Evolutionary conservation across 495 filamentous ascomycete species (phyloP).

Genomic region (Letharia columbiana): DNA sequence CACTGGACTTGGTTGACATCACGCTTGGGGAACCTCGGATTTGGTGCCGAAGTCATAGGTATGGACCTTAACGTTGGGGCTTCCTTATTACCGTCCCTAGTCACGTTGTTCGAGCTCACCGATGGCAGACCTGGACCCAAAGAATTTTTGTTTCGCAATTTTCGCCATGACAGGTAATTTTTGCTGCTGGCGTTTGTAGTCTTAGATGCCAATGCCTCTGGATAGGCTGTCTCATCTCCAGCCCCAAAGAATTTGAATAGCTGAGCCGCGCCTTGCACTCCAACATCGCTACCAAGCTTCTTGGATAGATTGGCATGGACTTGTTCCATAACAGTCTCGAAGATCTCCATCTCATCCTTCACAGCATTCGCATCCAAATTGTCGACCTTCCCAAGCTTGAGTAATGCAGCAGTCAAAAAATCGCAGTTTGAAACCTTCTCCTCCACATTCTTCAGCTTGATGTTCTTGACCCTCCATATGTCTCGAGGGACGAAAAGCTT

Average conservation of each 20-base stretch:
- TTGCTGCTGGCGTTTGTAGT: slow-evolving; percentile 55
- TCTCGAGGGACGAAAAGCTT: slow-evolving; percentile 87
- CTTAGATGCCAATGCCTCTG: slow-evolving; percentile 39
- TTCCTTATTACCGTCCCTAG: slow-evolving; percentile 49
- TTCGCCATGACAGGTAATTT: slow-evolving; percentile 69
- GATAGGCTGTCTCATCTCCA: slow-evolving; percentile 35
- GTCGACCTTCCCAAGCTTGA: slow-evolving; percentile 75
- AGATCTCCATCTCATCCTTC: slow-evolving; percentile 88
- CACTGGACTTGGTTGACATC: slow-evolving; percentile 62
- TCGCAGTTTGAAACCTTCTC: slow-evolving; percentile 96
- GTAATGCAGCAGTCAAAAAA: slow-evolving; percentile 77
- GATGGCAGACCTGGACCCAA: slow-evolving; percentile 35
- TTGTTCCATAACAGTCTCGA: slow-evolving; percentile 80
- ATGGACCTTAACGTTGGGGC: slow-evolving; percentile 58
- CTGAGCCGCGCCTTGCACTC: slow-evolving; percentile 56
- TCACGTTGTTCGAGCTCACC: slow-evolving; percentile 27
- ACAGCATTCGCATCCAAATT: slow-evolving; percentile 84
- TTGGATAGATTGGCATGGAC: slow-evolving; percentile 67
- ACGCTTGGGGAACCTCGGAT: slow-evolving; percentile 53
- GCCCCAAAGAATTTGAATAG: slow-evolving; percentile 56
- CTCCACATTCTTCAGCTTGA: slow-evolving; percentile 81
- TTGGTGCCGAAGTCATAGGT: slow-evolving; percentile 68
- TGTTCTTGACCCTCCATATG: slow-evolving; percentile 87
- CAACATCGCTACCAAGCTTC: slow-evolving; percentile 86
- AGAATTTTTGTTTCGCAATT: slow-evolving; percentile 81